Evolutionary conservation across 1,139 yeast genomes (phyloP).

Genomic region (Geotrichum europaeum): DNA sequence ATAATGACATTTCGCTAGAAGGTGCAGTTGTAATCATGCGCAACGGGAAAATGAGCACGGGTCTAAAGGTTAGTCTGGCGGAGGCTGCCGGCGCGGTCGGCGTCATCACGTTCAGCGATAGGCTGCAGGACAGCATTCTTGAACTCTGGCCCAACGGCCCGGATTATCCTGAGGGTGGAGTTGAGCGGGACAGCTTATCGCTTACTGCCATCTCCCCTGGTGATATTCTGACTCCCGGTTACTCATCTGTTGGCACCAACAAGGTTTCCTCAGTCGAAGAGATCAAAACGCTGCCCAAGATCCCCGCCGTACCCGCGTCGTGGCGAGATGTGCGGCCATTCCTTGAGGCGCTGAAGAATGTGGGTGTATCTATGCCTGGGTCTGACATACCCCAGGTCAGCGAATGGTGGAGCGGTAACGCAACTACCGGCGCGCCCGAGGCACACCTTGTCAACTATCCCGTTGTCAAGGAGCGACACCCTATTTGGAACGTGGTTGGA

Average conservation of each 20-base stretch:
- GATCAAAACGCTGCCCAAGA: slow-evolving; percentile 54
- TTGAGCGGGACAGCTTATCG: slow-evolving; percentile 62
- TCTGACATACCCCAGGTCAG: slow-evolving; percentile 33
- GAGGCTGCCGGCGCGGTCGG: slow-evolving; percentile 48
- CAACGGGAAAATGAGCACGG: slow-evolving; percentile 50
- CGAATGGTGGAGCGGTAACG: slow-evolving; percentile 43
- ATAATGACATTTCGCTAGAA: slow-evolving; percentile 35
- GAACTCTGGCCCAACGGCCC: slow-evolving; percentile 15
- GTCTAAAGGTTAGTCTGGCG: slow-evolving; percentile 50
- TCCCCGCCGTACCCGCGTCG: slow-evolving; percentile 74
- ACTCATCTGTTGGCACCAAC: slow-evolving; percentile 44
- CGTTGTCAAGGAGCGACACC: slow-evolving; percentile 52
- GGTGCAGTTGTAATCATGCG: slow-evolving; percentile 53
- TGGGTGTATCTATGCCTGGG: slow-evolving; percentile 39
- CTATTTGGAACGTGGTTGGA: slow-evolving; percentile 74
- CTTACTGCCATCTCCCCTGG: slow-evolving; percentile 65
- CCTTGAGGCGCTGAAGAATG: slow-evolving; percentile 42
- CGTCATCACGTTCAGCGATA: slow-evolving; percentile 50
- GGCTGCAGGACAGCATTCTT: slow-evolving; percentile 21
- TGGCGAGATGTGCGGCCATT: slow-evolving; percentile 58
- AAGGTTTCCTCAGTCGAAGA: slow-evolving; percentile 39
- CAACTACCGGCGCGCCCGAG: slow-evolving; percentile 30
- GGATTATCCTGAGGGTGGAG: slow-evolving; percentile 23
- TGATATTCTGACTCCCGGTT: slow-evolving; percentile 73
- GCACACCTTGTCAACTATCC: slow-evolving; percentile 43